Evolutionary conservation across 768 basidiomycete species (phyloP).

Genomic region (Ramaria rubella): DNA sequence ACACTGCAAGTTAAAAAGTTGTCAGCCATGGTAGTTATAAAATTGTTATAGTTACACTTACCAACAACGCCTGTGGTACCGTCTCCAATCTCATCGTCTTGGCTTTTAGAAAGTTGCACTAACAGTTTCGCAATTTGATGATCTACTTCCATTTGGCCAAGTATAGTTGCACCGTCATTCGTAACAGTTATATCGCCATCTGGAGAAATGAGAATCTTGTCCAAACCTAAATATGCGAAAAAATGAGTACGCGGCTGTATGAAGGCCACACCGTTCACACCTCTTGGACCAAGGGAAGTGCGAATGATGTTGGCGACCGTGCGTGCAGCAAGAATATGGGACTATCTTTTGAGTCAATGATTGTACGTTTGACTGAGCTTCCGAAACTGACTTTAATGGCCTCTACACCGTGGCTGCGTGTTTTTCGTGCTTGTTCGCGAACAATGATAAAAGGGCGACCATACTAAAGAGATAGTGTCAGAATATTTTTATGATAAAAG

Average conservation of each 20-base stretch:
- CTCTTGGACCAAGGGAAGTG: slow-evolving; percentile 92
- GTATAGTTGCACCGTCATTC: slow-evolving; percentile 97
- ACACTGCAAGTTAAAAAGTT: slow-evolving; percentile 46
- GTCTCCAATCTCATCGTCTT: slow-evolving; percentile 99
- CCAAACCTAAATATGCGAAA: slow-evolving; percentile 54
- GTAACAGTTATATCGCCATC: slow-evolving; percentile 99
- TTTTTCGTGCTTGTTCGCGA: slow-evolving; percentile 89
- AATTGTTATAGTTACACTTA: slow-evolving; percentile 36
- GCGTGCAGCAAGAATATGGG: slow-evolving; percentile 92
- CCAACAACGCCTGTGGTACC: slow-evolving; percentile 99
- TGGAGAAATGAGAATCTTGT: slow-evolving; percentile 91
- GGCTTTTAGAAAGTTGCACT: slow-evolving; percentile 93
- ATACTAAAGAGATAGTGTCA: slow-evolving; percentile 45
- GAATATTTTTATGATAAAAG: not conserved
- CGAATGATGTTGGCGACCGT: slow-evolving; percentile 93
- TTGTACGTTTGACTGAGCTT: slow-evolving; percentile 12
- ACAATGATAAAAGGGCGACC: slow-evolving; percentile 98
- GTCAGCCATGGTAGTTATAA: slow-evolving; percentile 1
- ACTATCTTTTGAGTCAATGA: slow-evolving; percentile 35
- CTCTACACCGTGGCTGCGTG: slow-evolving; percentile 83
- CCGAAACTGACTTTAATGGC: slow-evolving; percentile 76
- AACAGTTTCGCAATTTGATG: slow-evolving; percentile 98
- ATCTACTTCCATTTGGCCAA: slow-evolving; percentile 98
- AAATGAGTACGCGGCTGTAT: not conserved
- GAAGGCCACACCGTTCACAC: slow-evolving; percentile 33